phyloP scores from a whole-genome alignment of 192 early-diverging fungal genomes.

The Jimgerdemannia flammicorona region DNA sequence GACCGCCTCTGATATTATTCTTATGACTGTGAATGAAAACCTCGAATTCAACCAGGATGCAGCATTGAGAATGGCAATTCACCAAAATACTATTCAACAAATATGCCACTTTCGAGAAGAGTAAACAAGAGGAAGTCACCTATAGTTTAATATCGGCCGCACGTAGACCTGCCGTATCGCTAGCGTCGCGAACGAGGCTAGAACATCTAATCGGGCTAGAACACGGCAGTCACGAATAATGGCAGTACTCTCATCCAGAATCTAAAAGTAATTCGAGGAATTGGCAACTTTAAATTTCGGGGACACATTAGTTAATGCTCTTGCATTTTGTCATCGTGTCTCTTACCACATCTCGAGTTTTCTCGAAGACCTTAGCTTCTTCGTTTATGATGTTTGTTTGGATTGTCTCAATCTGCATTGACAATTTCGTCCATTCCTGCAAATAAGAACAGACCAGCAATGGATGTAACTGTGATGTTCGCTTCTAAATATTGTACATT shows the following conservation, averaged over 20 bases:
- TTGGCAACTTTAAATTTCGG: no score
- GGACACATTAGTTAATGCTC: no score
- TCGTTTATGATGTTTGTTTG: slow-evolving; percentile 38
- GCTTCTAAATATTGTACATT: not conserved
- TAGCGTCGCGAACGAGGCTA: slow-evolving; percentile 56
- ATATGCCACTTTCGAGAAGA: not conserved
- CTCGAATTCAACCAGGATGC: no score
- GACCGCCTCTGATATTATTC: slow-evolving; percentile 55
- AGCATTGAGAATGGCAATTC: no score
- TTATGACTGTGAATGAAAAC: not conserved
- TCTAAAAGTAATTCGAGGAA: slow-evolving; percentile 5
- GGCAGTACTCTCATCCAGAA: slow-evolving; percentile 45
- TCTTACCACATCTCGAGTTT: slow-evolving; percentile 34
- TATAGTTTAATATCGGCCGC: slow-evolving; percentile 43
- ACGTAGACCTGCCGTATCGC: slow-evolving; percentile 47
- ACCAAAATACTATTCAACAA: no score
- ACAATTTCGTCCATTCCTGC: slow-evolving; percentile 54
- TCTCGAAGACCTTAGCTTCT: slow-evolving; percentile 52
- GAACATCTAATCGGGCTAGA: slow-evolving; percentile 66
- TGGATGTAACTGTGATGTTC: no score
- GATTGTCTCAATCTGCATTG: slow-evolving; percentile 47
- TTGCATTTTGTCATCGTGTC: no score
- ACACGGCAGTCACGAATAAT: slow-evolving; percentile 59
- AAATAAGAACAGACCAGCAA: slow-evolving; percentile 4
- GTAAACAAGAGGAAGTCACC: slow-evolving; percentile 13